Percentiles rank a stretch among this genome's conserved stretches.
phyloP scores from a whole-genome alignment of 2,329 filamentous ascomycete genomes.

The Shiraia bambusicola region DNA sequence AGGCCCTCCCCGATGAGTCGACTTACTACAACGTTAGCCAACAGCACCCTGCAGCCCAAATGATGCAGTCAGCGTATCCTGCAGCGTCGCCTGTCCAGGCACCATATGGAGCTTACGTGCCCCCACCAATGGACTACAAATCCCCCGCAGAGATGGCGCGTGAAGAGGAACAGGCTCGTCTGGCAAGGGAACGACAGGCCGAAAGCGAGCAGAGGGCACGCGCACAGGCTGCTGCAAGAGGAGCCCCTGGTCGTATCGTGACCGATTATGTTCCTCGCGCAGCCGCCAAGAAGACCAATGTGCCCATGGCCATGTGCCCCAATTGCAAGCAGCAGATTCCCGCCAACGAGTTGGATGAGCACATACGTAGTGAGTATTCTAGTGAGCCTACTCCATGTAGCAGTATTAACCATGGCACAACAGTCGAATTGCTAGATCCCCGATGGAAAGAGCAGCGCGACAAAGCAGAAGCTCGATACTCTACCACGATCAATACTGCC shows the following conservation, averaged over 20 bases:
- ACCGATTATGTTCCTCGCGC: slow-evolving; percentile 90
- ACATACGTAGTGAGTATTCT: slow-evolving; percentile 74
- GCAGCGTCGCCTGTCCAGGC: slow-evolving; percentile 35
- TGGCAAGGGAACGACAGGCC: slow-evolving; percentile 45
- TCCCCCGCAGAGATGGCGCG: slow-evolving; percentile 37
- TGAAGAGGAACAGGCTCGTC: slow-evolving; percentile 42
- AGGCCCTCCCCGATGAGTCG: slow-evolving; percentile 83
- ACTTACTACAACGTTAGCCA: slow-evolving; percentile 41
- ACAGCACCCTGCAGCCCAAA: slow-evolving; percentile 32
- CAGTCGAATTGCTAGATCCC: slow-evolving; percentile 85
- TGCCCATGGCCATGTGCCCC: slow-evolving; percentile 76
- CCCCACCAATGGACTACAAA: slow-evolving; percentile 32
- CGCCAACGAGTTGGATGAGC: slow-evolving; percentile 81
- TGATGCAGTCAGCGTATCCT: slow-evolving; percentile 30
- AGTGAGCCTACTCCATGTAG: slow-evolving; percentile 1
- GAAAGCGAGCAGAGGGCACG: slow-evolving; percentile 67
- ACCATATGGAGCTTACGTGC: slow-evolving; percentile 28
- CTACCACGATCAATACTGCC: slow-evolving; percentile 81
- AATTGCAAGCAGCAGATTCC: slow-evolving; percentile 92
- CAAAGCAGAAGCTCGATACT: slow-evolving; percentile 80
- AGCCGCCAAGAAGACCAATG: slow-evolving; percentile 66
- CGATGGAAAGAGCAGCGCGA: slow-evolving; percentile 95
- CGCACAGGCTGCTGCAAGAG: slow-evolving; percentile 75
- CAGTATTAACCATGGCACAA: slow-evolving; percentile 39
- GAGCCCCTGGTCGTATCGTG: slow-evolving; percentile 73